A percentile compares a stretch with the other conserved stretches of the same genome.
Conservation (phyloP, 768 basidiomycete genomes). For the Jaapia argillacea region DNA sequence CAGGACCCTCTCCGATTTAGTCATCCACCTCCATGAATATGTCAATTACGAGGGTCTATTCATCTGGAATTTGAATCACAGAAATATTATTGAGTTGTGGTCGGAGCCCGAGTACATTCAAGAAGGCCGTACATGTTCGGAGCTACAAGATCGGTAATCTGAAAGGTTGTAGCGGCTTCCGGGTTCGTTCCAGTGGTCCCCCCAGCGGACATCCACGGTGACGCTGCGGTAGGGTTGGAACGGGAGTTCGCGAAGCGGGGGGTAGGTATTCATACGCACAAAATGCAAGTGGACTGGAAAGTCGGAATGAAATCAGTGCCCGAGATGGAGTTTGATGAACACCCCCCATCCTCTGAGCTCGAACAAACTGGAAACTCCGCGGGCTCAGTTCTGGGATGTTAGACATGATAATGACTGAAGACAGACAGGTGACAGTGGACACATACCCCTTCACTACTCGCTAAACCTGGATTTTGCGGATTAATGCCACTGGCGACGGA, state of each 20-base stretch:
- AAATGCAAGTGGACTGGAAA: slow-evolving; percentile 26
- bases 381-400: slow-evolving; percentile 19
- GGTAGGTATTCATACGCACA: slow-evolving; percentile 16
- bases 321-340: slow-evolving; percentile 14
- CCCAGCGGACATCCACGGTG: slow-evolving; percentile 26
- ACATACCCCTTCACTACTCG: slow-evolving; percentile 26
- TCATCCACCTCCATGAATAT: too few relatives aligned
- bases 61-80: too few relatives aligned
- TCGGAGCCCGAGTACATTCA: too few relatives aligned
- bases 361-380: slow-evolving; percentile 26
- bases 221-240: slow-evolving; percentile 11
- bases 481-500: slow-evolving; percentile 27
- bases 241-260: background rate
- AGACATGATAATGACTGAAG: too few relatives aligned
- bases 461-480: slow-evolving; percentile 17
- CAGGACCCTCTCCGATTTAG: too few relatives aligned
- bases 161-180: slow-evolving; percentile 17
- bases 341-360: slow-evolving; percentile 28
- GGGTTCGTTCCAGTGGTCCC: slow-evolving; percentile 19
- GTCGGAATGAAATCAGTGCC: slow-evolving; percentile 23
- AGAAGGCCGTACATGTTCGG: too few relatives aligned
- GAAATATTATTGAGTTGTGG: too few relatives aligned
- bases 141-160: slow-evolving; percentile 11
- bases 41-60: too few relatives aligned
- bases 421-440: slow-evolving; percentile 24